A percentile compares a stretch with the other conserved stretches of the same genome.
Evolutionary conservation across 257 asterid genomes (phyloP).

Genomic region (Gardenia jasminoides): DNA sequence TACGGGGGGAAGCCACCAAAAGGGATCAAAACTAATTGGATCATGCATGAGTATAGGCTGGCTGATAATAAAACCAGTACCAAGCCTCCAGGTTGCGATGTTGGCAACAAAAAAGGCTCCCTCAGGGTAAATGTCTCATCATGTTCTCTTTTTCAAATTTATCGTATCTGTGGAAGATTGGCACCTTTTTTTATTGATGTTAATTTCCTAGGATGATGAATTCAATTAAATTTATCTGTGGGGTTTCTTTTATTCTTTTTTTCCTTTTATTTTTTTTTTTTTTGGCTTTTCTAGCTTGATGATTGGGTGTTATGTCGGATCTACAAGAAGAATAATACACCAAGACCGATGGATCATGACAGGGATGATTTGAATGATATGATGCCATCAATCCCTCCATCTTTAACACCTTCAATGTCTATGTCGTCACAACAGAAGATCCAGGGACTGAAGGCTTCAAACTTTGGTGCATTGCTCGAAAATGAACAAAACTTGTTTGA

Average conservation of each 20-base stretch:
- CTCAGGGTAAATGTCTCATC: conserved; percentile 47
- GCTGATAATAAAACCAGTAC: conserved; percentile 33
- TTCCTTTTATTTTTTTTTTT: not conserved
- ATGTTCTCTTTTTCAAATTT: not conserved
- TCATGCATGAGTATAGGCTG: conserved; percentile 52
- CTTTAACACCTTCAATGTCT: conserved; percentile 27
- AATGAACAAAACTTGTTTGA: conserved; percentile 43
- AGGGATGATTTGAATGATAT: conserved; percentile 47
- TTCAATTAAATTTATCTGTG: not conserved
- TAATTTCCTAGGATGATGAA: not conserved
- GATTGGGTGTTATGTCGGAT: conserved; percentile 57
- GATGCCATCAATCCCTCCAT: conserved; percentile 34
- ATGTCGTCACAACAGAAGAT: conserved; percentile 28
- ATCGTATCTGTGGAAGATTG: not conserved
- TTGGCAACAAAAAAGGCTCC: conserved; percentile 54
- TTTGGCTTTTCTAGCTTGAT: conserved; percentile 45
- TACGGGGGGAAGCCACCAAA: conserved; percentile 55
- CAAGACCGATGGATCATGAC: conserved; percentile 63
- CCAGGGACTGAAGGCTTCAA: conserved; percentile 28
- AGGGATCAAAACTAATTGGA: conserved; percentile 50
- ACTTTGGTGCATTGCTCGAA: conserved; percentile 41
- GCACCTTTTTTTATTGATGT: too few relatives aligned
- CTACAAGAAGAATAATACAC: conserved; percentile 59
- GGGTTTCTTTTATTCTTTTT: not conserved
- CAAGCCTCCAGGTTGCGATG: conserved; percentile 41